Conservation (phyloP, 495 filamentous ascomycete species). For the Tuber magnatum region DNA sequence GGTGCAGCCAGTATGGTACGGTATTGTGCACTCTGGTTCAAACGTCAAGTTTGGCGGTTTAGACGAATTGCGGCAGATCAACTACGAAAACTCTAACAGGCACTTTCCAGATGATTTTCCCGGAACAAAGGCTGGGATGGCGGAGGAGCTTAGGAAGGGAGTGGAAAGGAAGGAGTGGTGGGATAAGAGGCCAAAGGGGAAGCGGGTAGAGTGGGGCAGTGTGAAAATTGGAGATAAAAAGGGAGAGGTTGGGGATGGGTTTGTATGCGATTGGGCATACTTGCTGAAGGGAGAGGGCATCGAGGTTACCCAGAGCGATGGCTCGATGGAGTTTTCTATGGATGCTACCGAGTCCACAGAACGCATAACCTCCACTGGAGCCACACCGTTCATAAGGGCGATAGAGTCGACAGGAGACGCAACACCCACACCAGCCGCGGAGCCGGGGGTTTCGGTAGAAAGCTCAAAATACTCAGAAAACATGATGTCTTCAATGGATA, state of each 20-base stretch:
- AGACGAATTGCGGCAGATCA: constrained; percentile 68
- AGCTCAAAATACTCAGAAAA: not conserved
- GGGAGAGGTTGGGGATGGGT: constrained; percentile 77
- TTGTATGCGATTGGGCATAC: constrained; percentile 79
- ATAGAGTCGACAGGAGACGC: not conserved
- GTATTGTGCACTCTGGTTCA: constrained; percentile 71
- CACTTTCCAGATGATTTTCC: constrained; percentile 90
- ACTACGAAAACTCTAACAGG: constrained; percentile 68
- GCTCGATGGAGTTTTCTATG: not conserved
- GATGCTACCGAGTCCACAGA: not conserved
- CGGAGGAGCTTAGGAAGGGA: constrained; percentile 65
- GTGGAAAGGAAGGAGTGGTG: constrained; percentile 57
- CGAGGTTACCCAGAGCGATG: constrained; percentile 5
- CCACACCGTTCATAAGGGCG: not conserved
- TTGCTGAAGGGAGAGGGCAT: constrained; percentile 44
- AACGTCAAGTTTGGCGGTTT: constrained; percentile 78
- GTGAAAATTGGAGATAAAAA: constrained; percentile 70
- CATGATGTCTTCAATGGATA: constrained; percentile 12
- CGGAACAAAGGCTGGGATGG: constrained; percentile 69
- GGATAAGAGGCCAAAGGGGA: constrained; percentile 75
- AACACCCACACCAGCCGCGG: not conserved
- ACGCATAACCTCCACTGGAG: not conserved
- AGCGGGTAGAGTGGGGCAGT: constrained; percentile 65
- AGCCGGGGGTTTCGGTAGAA: constrained; percentile 12
- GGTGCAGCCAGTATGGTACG: constrained; percentile 77